A percentile compares a stretch with the other conserved stretches of the same genome.
These are phyloP conservation scores for Phytophthora europaea DNA, from an alignment of 352 stramenopile genomes.

Conservation along the genomic window DNA sequence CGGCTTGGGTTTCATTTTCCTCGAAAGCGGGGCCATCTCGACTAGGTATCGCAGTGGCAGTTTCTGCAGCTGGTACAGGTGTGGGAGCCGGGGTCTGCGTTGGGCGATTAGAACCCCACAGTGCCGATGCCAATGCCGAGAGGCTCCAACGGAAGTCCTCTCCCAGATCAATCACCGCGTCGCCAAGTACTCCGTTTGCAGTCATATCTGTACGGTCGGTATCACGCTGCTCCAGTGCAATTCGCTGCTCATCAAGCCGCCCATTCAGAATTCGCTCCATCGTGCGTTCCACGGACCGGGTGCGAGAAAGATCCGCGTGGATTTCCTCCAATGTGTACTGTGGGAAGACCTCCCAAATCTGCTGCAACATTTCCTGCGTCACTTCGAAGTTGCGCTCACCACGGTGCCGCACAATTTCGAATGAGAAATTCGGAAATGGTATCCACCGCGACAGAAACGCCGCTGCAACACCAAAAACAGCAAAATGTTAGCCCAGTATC, in stretches of 20 bases:
- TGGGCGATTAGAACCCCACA: slow-evolving; percentile 31
- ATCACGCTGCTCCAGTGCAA: slow-evolving; percentile 34
- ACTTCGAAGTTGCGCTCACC: slow-evolving; percentile 52
- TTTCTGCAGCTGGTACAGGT: not conserved
- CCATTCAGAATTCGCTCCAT: slow-evolving; percentile 81
- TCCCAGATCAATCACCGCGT: slow-evolving; percentile 49
- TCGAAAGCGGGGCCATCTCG: slow-evolving; percentile 8
- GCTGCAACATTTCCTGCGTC: slow-evolving; percentile 77
- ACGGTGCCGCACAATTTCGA: slow-evolving; percentile 78
- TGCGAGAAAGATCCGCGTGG: slow-evolving; percentile 58
- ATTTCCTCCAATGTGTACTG: slow-evolving; percentile 74
- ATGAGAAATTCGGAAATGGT: slow-evolving; percentile 78
- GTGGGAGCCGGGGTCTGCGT: not conserved
- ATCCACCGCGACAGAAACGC: slow-evolving; percentile 78
- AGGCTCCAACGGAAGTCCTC: slow-evolving; percentile 55
- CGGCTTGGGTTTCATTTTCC: slow-evolving; percentile 3
- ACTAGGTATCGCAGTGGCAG: not conserved
- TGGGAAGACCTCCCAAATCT: slow-evolving; percentile 81
- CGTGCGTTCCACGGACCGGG: slow-evolving; percentile 70
- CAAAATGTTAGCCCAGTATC: slow-evolving; percentile 18
- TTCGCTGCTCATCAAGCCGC: slow-evolving; percentile 50
- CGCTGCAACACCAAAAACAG: slow-evolving; percentile 42
- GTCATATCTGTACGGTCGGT: slow-evolving; percentile 28
- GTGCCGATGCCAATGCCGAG: slow-evolving; percentile 42
- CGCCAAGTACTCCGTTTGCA: slow-evolving; percentile 37